phyloP scores from a whole-genome alignment of 1,139 yeast genomes.

The Diutina mesorugosa region DNA sequence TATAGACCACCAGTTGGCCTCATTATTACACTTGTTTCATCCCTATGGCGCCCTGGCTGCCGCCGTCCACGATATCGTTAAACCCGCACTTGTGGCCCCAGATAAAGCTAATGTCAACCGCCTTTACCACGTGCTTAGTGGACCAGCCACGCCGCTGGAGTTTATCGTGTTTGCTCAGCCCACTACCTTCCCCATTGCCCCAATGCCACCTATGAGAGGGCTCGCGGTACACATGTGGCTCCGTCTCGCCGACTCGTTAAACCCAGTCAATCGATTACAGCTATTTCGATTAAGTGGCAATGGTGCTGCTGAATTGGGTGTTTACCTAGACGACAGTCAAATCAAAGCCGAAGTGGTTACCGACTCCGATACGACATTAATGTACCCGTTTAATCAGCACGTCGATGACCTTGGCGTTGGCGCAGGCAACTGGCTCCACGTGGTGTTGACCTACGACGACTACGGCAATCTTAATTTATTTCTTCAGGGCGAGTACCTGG shows the following conservation, averaged over 20 bases:
- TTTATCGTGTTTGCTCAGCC: not conserved
- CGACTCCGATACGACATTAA: not conserved
- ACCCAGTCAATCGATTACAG: not conserved
- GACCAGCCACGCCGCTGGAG: not conserved
- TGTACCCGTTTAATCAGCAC: not conserved
- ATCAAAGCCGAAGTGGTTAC: not conserved
- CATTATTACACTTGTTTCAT: not conserved
- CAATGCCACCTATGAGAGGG: not conserved
- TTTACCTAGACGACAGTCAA: not conserved
- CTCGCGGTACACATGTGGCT: not conserved
- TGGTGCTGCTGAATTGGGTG: not conserved
- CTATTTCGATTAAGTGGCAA: not conserved
- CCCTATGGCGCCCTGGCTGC: not conserved
- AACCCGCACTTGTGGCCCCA: not conserved
- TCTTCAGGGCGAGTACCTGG: slow-evolving; percentile 31
- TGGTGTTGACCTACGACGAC: slow-evolving; percentile 25
- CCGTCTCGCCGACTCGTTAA: not conserved
- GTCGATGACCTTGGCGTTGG: not conserved
- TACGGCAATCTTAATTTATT: slow-evolving; percentile 24
- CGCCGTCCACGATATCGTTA: not conserved
- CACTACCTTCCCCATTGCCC: not conserved
- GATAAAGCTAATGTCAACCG: not conserved
- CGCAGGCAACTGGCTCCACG: slow-evolving; percentile 13
- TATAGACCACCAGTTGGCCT: not conserved
- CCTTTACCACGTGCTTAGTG: not conserved